Base-by-base conservation (phyloP, 805 yeast genomes). In the Lipomyces starkeyi region DNA sequence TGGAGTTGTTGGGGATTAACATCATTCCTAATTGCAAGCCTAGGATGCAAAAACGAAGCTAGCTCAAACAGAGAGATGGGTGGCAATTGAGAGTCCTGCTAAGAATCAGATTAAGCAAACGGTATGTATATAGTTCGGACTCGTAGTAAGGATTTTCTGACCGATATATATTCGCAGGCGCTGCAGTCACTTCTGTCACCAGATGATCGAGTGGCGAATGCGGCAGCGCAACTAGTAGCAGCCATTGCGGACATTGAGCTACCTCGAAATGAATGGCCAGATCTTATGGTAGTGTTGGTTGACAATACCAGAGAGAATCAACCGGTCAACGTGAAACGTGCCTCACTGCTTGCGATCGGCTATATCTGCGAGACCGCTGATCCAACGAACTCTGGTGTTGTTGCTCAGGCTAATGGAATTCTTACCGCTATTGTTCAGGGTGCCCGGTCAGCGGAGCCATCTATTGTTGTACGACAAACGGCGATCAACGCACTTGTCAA, bases 351-450 rank as follows among this genome's bases (percentile, higher is more conserved):
- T 74, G 86, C 98, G 5, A 91, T 95, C 75, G 99, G 99, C 64
- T 95, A 92, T 80, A 94, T 95, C 72, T 95, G 99, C 81, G 99
- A 95, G 80, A 86, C 89, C 69, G 94, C 97, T 4, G 97, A 95
- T 77, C 95, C 97, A 34, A 81, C 81, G 65, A 88, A 89, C 77
- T 88, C 89, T 29, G 89, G 88, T 40, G 88, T 94, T 70, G 87
- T 89, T 9, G 83, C 91, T 4, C 97, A 93, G 79, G 88, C 97
- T 25, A 91, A 91, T 78, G 97, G 97, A 64, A 92, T 95, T 65
- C 83, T 95, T 73, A 93, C 96, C 72, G 97, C 99, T 29, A 93
- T 94, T 76, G 96, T 94, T 58, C 98, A 95, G 82, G 98, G 98
- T 72, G 98, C 97, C 2, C 97, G 91, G 77, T 81, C 89, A 27